These are phyloP conservation scores for Plasmodium malariae DNA, from an alignment of 169 alveolate species.

Conservation along the genomic window DNA sequence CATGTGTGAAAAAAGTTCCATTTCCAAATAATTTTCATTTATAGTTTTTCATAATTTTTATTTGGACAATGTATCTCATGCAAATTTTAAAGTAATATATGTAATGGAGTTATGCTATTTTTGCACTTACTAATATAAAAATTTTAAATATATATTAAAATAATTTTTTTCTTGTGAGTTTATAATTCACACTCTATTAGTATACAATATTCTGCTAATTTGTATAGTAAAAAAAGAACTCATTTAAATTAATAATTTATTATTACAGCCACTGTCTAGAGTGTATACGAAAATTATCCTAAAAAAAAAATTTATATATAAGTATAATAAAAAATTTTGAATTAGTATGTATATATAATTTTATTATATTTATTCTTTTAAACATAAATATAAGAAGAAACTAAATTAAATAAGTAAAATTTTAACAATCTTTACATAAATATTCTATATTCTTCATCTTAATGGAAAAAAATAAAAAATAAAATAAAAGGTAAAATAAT, in stretches of 20 bases:
- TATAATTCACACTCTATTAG: not conserved
- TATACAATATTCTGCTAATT: not conserved
- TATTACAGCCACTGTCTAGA: not conserved
- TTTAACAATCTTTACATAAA: not conserved
- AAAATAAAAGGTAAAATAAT: not conserved
- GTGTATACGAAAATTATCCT: not conserved
- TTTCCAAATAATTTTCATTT: no score
- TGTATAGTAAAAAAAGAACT: no score
- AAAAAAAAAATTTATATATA: no score
- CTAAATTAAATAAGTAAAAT: not conserved
- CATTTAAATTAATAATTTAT: not conserved
- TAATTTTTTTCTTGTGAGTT: not conserved
- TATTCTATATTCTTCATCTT: not conserved
- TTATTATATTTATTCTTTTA: not conserved
- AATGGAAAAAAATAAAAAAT: no score
- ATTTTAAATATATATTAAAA: no score
- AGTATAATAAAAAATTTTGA: not conserved
- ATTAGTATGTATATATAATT: no score
- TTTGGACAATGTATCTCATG: no score
- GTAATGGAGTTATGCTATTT: not conserved
- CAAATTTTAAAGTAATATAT: no score
- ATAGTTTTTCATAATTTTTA: no score
- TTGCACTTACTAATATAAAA: no score
- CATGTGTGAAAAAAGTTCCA: not conserved
- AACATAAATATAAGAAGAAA: no score